Evolutionary conservation across 306 rosid genomes (phyloP), one percentile per base, ranked within the genome.

Genomic region (Lupinus albus): DNA sequence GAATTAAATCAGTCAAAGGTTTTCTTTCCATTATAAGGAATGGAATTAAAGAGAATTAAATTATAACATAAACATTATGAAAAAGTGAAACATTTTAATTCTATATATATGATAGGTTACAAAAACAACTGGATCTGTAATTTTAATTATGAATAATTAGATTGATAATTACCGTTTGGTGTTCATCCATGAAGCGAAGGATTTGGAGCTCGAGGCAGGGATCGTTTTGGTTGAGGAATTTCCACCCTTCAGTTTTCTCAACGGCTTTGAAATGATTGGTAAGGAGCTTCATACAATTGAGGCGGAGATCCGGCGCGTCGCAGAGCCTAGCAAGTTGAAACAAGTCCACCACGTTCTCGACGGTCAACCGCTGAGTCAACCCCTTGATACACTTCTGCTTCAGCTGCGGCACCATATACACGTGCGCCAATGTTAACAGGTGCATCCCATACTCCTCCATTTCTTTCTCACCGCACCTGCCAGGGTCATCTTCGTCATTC

Each of bases 281-380:
- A 21, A 88, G 84, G 48, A 86, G 64, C 57, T 84, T 90, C 95
- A 88, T 78, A 78, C 96, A 85, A 56, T 83, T 89, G 78, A 93
- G 81, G 73, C 71, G 72, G 28, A 93, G 99, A 90, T 93, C 91
- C 7, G 96, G 87, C 10, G 99, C 94, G 32, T 93, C 93, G 78
- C 96, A 93, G 83, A 93, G 85, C 62, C 85, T 83, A 0, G 97
- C 96, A 12, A 93, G 86, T 71, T 93, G 97, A 11, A 93, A 86
- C 35, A 90, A 71, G 33, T 93, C 99, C 72, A 93, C 96, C 42
- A 88, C 97, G 78, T 84, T 88, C 13, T 90, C 97, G 1, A 57
- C 55, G 17, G 86, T 80, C 68, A 93, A 74, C 57, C 94, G 81
- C 47, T 81, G 81, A 1, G 62, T 71, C 25, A 93, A 49, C 2